These are phyloP conservation scores for Berkeleyomyces basicola DNA, from an alignment of 2,329 filamentous ascomycete genomes.

Conservation along the genomic window DNA sequence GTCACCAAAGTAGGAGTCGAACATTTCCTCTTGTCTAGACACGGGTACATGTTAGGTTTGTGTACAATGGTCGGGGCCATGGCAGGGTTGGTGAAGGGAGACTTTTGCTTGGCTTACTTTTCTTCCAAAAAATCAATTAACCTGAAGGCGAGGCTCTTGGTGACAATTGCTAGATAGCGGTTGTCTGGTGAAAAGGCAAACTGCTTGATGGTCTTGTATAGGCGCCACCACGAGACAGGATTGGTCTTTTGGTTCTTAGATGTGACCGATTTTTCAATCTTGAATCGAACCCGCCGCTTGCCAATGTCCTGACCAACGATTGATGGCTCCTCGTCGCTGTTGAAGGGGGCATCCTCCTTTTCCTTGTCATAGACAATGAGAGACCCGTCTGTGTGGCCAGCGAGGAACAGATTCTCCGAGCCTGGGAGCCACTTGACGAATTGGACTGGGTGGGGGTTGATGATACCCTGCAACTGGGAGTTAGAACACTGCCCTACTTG, in stretches of 20 bases:
- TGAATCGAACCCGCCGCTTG: conserved; percentile 30
- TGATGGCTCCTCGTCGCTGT: conserved; percentile 43
- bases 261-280: conserved; percentile 78
- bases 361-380: conserved; percentile 95
- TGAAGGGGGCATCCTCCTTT: conserved; percentile 72
- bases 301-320: conserved; percentile 19
- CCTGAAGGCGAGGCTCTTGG: conserved; percentile 76
- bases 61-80: too few relatives aligned
- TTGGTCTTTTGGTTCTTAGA: conserved; percentile 90
- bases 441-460: conserved; percentile 71
- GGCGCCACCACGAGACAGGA: conserved; percentile 80
- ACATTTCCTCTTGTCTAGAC: conserved; percentile 63
- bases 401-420: conserved; percentile 83
- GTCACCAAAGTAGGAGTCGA: conserved; percentile 83
- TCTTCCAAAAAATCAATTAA: conserved; percentile 88
- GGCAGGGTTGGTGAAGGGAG: background rate
- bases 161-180: conserved; percentile 72
- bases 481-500: background rate
- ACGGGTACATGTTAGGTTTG: background rate
- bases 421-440: conserved; percentile 88
- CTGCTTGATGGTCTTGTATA: conserved; percentile 81
- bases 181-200: conserved; percentile 87
- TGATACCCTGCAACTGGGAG: conserved; percentile 46
- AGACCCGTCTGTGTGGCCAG: conserved; percentile 79
- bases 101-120: conserved; percentile 38